A percentile compares a stretch with the other conserved stretches of the same genome.
Evolutionary conservation across 73 alveolate genomes (phyloP).

Genomic region (Symbiodinium natans): DNA sequence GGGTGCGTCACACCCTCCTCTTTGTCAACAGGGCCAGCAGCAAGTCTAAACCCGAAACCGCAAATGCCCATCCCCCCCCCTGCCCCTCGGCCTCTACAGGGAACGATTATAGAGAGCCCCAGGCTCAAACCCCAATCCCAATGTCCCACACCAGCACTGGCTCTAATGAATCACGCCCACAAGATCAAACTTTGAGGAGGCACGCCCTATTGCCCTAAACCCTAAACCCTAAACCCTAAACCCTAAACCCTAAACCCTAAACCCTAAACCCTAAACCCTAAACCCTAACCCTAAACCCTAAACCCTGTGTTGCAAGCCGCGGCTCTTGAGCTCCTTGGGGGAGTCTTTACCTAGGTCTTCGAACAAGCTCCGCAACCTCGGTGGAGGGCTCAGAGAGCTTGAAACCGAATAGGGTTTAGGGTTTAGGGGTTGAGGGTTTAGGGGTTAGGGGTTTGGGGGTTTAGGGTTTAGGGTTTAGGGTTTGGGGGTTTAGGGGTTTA

Average conservation of each 20-base stretch:
- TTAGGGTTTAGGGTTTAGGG: constrained; percentile 8
- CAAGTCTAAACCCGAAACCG: neutral
- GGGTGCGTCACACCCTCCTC: too few species aligned
- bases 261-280: neutral
- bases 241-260: neutral
- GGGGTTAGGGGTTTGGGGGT: neutral
- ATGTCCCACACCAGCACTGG: too few species aligned
- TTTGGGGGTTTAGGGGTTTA: neutral
- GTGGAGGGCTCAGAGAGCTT: neutral
- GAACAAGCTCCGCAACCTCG: constrained; percentile 37
- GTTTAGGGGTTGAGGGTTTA: neutral
- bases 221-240: neutral
- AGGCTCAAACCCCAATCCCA: too few species aligned
- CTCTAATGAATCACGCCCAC: too few species aligned
- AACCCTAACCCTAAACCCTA: neutral
- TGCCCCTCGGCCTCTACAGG: too few species aligned
- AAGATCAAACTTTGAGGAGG: too few species aligned
- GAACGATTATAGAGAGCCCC: too few species aligned
- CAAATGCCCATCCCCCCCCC: neutral
- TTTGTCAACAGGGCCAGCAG: too few species aligned
- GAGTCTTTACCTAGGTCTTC: constrained; percentile 61
- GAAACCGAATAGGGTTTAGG: neutral
- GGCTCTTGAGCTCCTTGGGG: constrained; percentile 17
- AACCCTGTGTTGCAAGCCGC: neutral
- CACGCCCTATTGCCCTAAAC: too few species aligned